Percentiles rank a stretch among this genome's conserved stretches.
phyloP scores from a whole-genome alignment of 192 early-diverging fungal species.

The Coemansia sp. region DNA sequence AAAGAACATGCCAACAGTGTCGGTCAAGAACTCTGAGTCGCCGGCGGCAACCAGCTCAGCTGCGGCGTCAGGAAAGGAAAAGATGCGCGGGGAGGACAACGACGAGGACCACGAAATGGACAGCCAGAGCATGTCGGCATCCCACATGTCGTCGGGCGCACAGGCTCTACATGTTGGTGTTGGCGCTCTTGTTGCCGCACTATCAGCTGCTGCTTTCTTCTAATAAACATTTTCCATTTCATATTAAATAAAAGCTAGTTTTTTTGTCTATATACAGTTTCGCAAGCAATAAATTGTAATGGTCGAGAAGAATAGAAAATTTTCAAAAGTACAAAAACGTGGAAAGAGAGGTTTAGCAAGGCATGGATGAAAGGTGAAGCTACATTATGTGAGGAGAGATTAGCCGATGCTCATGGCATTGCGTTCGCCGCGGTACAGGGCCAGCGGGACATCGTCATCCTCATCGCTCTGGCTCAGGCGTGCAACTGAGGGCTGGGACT shows the following conservation, averaged over 20 bases:
- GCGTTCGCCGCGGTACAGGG: slow-evolving; percentile 55
- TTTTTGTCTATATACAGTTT: no score
- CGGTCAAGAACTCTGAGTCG: slow-evolving; percentile 1
- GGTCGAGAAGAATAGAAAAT: no score
- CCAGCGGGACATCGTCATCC: slow-evolving; percentile 64
- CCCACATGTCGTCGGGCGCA: background rate
- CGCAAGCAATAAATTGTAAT: no score
- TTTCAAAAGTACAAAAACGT: no score
- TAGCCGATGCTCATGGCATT: slow-evolving; percentile 47
- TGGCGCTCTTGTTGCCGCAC: background rate
- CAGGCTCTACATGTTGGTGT: background rate
- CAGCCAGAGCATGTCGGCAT: slow-evolving; percentile 12
- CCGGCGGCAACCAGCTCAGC: slow-evolving; percentile 1
- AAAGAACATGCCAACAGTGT: background rate
- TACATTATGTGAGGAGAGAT: background rate
- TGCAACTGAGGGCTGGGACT: slow-evolving; percentile 10
- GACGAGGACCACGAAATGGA: slow-evolving; percentile 14
- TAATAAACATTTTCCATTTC: background rate
- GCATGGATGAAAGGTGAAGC: no score
- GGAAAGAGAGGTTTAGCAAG: no score
- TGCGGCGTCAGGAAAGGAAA: slow-evolving; percentile 5
- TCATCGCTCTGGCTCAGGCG: slow-evolving; percentile 53
- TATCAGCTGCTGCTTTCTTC: background rate
- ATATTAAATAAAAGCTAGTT: no score
- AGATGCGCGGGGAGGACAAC: slow-evolving; percentile 17